Base-by-base conservation (phyloP, 2,329 filamentous ascomycete genomes). In the Westerdykella sp. region DNA sequence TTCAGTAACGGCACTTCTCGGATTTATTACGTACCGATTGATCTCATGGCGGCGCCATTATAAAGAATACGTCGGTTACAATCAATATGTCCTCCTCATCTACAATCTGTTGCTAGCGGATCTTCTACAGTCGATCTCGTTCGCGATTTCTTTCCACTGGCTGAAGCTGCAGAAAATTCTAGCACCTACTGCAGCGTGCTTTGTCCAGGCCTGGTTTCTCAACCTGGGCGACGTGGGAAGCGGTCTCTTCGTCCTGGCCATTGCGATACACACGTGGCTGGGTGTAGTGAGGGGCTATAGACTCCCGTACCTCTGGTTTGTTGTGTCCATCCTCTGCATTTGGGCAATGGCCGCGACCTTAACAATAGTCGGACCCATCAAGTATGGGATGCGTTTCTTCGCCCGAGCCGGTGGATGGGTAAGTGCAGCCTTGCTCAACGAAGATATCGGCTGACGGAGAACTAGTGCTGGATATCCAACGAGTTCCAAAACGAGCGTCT, bases 1-100 rank as follows among this genome's bases (percentile, higher is more conserved):
- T 35, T 68, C 72, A 21, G 72, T 72, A 4, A 56, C 67, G 2
- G 43, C 48, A 2, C 62, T 77, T 5, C 65, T 77, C 5, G 45
- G 47, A 10, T 76, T 75, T 59, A 71, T 77, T 47, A 75, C 73
- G 9, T 72, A 73, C 48, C 71, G 73, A 18, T 57, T 77, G n/a
- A 53, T 77, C 25, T 71, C 71, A 46, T 77, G 73, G 74, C 65
- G 69, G 37, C 66, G 63, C 42, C 69, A 69, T 46, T 73, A 75
- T 51, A 57, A 65, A 32, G 63, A 71, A 47, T 73, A 73, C 45
- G 73, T 76, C 41, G 73, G 73, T 46, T 73, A 75, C 58, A 77
- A 77, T 49, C 74, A 77, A 59, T 76, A 74, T 42, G 63, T 77
- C n/a, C 57, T 77, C 32, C 67, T 77, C 18, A 76, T 77, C 40